Base-by-base conservation (phyloP, 2,329 filamentous ascomycete genomes). In the Colletotrichum karsti region DNA sequence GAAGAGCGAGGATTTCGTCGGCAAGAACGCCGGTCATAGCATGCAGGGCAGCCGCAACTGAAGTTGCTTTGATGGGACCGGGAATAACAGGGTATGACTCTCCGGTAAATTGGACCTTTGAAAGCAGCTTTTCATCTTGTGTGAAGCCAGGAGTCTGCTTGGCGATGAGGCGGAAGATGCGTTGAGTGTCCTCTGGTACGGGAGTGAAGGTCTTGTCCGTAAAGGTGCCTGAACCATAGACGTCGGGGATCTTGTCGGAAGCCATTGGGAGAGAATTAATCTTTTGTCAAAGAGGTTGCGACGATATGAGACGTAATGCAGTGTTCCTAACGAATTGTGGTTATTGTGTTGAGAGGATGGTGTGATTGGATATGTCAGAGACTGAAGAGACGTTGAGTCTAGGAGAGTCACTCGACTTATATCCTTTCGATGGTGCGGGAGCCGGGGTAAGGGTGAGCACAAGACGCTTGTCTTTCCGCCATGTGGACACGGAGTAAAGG, bases 11-110 rank as follows among this genome's bases (percentile, higher is more conserved):
- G 18, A 82, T 76, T 63, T 80, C 77, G 63, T 78, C 74, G 48
- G 74, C 76, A 6, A 81, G 70, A n/a, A 81, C 72, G 33, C 77
- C 78, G 2, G 71, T 70, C 77, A 80, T 79, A 39, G 75, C 78
- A 56, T 80, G 78, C 8, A 76, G 68, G 7, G 76, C 74, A 9
- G 77, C 77, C 6, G 78, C 74, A 13, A 79, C 71, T 4, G 75
- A 69, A 12, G 74, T 71, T 7, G 78, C 73, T 60, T 80, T 80
- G 72, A 80, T 74, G 7, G 78, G 77, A 4, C 78, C 78, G 1
- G 78, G 77, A 9, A 79, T 75, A 35, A 77, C 71, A 37, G 77
- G 76, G 18, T 74, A 72, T 7, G 71, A 69, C 41, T 74, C 73
- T 18, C 77, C 78, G 8, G 71, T 69, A 63, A 80, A 80, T 7